Percentiles rank a stretch among this genome's conserved stretches.
These are phyloP conservation scores for Myotisia sp. DNA, from an alignment of 2,329 filamentous ascomycete species.

Conservation along the genomic window DNA sequence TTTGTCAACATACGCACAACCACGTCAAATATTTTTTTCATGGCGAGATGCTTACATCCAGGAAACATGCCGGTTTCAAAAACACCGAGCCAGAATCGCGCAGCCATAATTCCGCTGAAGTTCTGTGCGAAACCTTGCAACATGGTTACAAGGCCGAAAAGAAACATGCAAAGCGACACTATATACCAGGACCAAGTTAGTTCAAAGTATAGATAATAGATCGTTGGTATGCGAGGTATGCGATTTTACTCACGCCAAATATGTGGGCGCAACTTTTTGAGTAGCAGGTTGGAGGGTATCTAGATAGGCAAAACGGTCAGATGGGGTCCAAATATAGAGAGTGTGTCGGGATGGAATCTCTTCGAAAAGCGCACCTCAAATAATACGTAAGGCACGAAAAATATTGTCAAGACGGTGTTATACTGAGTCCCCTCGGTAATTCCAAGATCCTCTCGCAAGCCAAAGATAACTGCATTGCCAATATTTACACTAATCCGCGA, in stretches of 20 bases:
- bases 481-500: slow-evolving; percentile 53
- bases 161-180: slow-evolving; percentile 67
- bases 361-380: slow-evolving; percentile 44
- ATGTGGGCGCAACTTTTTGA: slow-evolving; percentile 53
- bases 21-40: background rate
- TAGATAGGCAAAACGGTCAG: slow-evolving; percentile 25
- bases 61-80: slow-evolving; percentile 60
- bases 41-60: slow-evolving; percentile 37
- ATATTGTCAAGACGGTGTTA: slow-evolving; percentile 64
- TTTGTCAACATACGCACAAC: background rate
- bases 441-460: slow-evolving; percentile 47
- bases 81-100: slow-evolving; percentile 72
- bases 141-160: slow-evolving; percentile 62
- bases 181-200: background rate
- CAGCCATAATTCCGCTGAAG: slow-evolving; percentile 62
- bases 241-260: slow-evolving; percentile 44
- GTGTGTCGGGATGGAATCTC: slow-evolving; percentile 36
- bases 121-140: slow-evolving; percentile 65
- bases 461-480: slow-evolving; percentile 58
- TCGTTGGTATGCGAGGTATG: slow-evolving; percentile 2
- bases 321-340: too few relatives aligned
- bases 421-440: slow-evolving; percentile 45
- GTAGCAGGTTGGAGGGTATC: slow-evolving; percentile 58
- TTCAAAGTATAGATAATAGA: background rate
- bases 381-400: slow-evolving; percentile 65